These are phyloP conservation scores for Chlorella variabilis DNA, from an alignment of 163 green algal genomes.

Conservation along the genomic window DNA sequence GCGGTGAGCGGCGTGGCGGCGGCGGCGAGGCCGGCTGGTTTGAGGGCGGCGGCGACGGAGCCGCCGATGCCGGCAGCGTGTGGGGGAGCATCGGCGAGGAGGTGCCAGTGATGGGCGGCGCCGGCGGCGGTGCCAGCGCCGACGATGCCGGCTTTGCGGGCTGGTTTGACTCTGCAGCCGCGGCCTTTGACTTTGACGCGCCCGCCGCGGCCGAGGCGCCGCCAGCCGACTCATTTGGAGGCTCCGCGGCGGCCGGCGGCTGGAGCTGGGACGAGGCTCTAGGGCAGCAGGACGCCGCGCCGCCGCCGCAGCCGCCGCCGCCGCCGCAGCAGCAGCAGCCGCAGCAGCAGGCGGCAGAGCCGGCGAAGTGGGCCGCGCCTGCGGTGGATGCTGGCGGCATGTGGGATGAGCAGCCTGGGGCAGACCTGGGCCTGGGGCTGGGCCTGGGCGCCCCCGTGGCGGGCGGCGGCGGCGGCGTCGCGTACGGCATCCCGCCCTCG, in stretches of 20 bases:
- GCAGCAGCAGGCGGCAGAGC: neutral
- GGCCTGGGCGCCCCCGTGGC: no score
- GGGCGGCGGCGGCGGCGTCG: no score
- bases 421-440: constrained; percentile 14
- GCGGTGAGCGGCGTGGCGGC: neutral
- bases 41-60: neutral
- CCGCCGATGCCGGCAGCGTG: neutral
- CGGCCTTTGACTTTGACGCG: neutral
- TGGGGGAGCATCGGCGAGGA: neutral
- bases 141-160: neutral
- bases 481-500: constrained; percentile 19
- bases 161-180: constrained; percentile 13
- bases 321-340: neutral
- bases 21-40: neutral
- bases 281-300: neutral
- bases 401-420: constrained; percentile 13
- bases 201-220: neutral
- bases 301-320: neutral
- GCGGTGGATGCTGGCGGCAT: neutral
- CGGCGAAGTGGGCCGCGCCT: neutral
- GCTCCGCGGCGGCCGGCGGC: neutral
- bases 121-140: neutral
- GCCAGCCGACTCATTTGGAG: neutral
- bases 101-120: no score
- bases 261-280: constrained; percentile 24